Conservation (phyloP, 2,329 filamentous ascomycete genomes). For the Davidsoniella virescens region DNA sequence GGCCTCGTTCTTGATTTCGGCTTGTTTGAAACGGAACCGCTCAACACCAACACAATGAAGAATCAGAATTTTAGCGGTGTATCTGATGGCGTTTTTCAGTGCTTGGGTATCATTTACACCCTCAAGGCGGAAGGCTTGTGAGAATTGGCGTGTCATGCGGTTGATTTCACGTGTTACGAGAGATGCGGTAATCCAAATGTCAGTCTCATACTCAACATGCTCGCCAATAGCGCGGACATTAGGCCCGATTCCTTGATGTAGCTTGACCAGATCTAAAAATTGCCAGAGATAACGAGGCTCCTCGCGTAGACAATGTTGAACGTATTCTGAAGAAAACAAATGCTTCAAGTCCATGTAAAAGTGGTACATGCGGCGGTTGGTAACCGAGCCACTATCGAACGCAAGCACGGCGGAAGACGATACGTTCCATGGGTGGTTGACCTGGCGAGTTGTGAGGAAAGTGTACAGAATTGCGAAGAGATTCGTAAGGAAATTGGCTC, state of each 20-base stretch:
- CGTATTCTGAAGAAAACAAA: constrained; percentile 73
- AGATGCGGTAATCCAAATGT: constrained; percentile 94
- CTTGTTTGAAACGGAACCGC: constrained; percentile 64
- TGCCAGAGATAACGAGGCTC: constrained; percentile 83
- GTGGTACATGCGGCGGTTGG: constrained; percentile 89
- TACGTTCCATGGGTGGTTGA: constrained; percentile 82
- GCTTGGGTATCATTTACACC: constrained; percentile 46
- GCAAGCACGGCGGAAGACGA: constrained; percentile 73
- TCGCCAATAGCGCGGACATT: constrained; percentile 82
- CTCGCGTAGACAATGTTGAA: constrained; percentile 66
- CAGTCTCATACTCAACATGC: constrained; percentile 95
- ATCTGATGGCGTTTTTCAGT: constrained; percentile 55
- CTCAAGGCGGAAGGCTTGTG: constrained; percentile 65
- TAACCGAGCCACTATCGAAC: constrained; percentile 87
- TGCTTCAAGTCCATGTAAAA: constrained; percentile 94
- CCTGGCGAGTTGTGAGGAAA: constrained; percentile 88
- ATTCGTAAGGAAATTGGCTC: constrained; percentile 89
- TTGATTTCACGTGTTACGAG: constrained; percentile 92
- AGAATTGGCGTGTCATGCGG: constrained; percentile 71
- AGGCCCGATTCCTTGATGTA: constrained; percentile 93
- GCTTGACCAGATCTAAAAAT: constrained; percentile 86
- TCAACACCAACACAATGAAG: constrained; percentile 83
- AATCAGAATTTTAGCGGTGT: constrained; percentile 69
- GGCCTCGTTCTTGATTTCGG: constrained; percentile 76
- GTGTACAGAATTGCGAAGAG: constrained; percentile 94